Evolutionary conservation across 75 land plant species (phyloP), one percentile per base, ranked within the genome.

Genomic region (Sequoiadendron giganteum): DNA sequence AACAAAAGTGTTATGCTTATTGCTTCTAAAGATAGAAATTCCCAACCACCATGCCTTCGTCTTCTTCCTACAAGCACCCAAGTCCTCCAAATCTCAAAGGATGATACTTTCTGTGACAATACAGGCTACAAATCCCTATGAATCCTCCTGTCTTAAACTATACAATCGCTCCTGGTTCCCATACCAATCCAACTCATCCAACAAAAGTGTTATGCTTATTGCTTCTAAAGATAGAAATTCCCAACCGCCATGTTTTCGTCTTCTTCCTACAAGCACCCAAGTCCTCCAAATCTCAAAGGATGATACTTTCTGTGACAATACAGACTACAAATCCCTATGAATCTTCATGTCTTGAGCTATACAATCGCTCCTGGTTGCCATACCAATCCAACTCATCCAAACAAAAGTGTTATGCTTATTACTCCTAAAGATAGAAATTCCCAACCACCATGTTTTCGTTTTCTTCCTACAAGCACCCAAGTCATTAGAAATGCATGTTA

Each of bases 311-410:
- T 28, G 0, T 28, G 1, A 70, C 75, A 8, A 70, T n/a, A 25
- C 76, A 32, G n/a, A 14, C 76, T 75, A 30, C 77, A 75, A 75
- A 75, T 75, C 77, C 77, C 77, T 30, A 75, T 36, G 77, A 75
- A 75, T 75, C 77, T 16, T 75, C 77, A 14, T 32, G 4, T 34
- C 38, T 75, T 75, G 34, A 14, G 13, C 13, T 11, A 2, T 32
- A 32, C 16, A 75, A 30, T 34, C 38, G 10, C 77, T 75, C 77
- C 77, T 32, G 13, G 38, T 75, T 75, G 0, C 39, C 77, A 32
- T 75, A 75, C 15, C 77, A 10, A 11, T 30, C 77, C 77, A 75
- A 75, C 77, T 75, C 77, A 75, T 34, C 15, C 10, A 75, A 30
- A 75, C 30, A 10, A 34, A 75, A 34, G 38, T 34, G 14, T 9